Evolutionary conservation across 495 filamentous ascomycete genomes (phyloP).

Genomic region (Podospora conica): DNA sequence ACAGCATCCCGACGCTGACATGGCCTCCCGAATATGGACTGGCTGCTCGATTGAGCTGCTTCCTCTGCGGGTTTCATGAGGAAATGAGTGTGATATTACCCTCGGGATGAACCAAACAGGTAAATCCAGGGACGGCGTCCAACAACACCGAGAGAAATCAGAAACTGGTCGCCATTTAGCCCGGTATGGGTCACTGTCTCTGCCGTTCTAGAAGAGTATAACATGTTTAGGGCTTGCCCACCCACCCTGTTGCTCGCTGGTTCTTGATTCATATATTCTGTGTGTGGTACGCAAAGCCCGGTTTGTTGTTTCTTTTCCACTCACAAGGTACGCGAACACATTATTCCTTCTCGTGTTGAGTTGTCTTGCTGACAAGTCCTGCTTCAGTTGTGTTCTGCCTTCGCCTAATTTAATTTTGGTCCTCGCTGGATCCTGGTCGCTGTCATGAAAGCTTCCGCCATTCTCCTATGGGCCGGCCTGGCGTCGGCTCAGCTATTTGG

Average conservation of each 20-base stretch:
- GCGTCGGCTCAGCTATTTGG: constrained; percentile 23
- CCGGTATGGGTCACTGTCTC: background rate
- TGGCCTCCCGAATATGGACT: background rate
- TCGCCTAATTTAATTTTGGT: background rate
- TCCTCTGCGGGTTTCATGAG: background rate
- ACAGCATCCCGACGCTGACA: background rate
- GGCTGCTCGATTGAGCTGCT: background rate
- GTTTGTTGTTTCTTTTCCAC: background rate
- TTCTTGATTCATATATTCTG: background rate
- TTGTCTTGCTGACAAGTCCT: background rate
- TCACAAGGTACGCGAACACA: background rate
- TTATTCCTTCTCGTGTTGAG: background rate
- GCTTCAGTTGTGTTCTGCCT: background rate
- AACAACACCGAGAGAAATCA: background rate
- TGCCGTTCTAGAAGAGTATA: constrained; percentile 10
- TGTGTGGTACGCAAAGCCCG: background rate
- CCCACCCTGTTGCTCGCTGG: background rate
- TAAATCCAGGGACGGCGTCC: background rate
- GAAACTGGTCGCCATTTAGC: background rate
- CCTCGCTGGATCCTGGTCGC: background rate
- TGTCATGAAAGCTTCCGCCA: constrained; percentile 23
- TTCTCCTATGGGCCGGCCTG: constrained; percentile 28
- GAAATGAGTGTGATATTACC: background rate
- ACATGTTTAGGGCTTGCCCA: constrained; percentile 1
- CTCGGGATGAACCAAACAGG: background rate